Conservation (phyloP, 768 basidiomycete genomes). For the Podaxis mareebaensis region DNA sequence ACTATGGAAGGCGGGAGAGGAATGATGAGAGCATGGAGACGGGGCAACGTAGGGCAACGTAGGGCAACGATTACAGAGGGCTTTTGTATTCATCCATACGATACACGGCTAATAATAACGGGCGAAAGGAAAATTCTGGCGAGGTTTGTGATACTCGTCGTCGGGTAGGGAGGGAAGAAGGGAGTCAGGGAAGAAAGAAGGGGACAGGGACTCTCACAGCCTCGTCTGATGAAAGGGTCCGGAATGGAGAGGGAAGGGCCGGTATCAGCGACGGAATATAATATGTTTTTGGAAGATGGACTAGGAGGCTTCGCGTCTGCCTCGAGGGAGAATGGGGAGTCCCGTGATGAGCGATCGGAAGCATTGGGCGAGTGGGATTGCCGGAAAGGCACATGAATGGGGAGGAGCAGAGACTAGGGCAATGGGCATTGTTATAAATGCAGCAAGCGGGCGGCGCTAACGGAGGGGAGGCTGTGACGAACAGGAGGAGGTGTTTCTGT, state of each 20-base stretch:
- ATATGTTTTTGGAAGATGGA: conserved; percentile 2
- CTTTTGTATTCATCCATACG: not conserved
- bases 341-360: conserved; percentile 5
- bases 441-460: not conserved
- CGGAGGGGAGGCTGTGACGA: not conserved
- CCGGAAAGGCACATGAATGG: conserved; percentile 11
- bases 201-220: not conserved
- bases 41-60: not conserved
- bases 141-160: not conserved
- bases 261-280: conserved; percentile 2
- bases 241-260: not conserved
- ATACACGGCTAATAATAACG: not conserved
- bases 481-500: not conserved
- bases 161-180: not conserved
- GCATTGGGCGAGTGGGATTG: not conserved
- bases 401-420: not conserved
- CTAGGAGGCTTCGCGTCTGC: not conserved
- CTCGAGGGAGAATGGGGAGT: not conserved
- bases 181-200: not conserved
- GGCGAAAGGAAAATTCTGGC: not conserved
- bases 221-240: not conserved
- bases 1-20: not conserved
- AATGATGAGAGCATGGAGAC: not conserved
- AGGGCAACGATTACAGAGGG: not conserved
- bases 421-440: conserved; percentile 8